A percentile compares a stretch with the other conserved stretches of the same genome.
Conservation (phyloP, 2,329 filamentous ascomycete genomes). For the Exophiala bonariae region DNA sequence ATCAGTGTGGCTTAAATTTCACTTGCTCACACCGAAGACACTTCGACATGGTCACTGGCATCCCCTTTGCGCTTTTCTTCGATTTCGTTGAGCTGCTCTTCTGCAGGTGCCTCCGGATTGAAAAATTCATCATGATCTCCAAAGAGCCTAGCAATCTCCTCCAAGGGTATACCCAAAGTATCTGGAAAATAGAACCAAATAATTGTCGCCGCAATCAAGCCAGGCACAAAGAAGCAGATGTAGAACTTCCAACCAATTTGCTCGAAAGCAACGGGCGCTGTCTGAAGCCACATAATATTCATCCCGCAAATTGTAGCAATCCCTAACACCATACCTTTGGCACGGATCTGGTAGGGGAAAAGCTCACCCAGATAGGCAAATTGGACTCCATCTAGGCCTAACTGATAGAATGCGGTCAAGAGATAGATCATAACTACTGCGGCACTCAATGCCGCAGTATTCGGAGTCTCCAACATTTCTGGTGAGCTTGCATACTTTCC, state of each 20-base stretch:
- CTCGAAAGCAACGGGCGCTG: slow-evolving; percentile 32
- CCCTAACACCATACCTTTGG: slow-evolving; percentile 16
- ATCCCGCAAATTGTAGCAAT: slow-evolving; percentile 15
- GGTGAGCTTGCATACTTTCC: slow-evolving; percentile 4
- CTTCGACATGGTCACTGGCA: no score
- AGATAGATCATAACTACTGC: slow-evolving; percentile 38
- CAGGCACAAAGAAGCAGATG: slow-evolving; percentile 25
- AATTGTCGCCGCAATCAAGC: slow-evolving; percentile 1
- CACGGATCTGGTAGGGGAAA: slow-evolving; percentile 20
- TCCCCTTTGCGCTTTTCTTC: no score
- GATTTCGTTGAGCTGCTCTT: no score
- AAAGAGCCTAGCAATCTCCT: slow-evolving; percentile 38
- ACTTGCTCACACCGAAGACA: no score
- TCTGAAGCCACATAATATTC: slow-evolving; percentile 19
- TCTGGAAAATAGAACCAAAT: slow-evolving; percentile 27
- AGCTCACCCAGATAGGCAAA: slow-evolving; percentile 17
- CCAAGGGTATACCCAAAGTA: slow-evolving; percentile 34
- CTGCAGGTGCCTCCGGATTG: no score
- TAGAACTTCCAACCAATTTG: slow-evolving; percentile 35
- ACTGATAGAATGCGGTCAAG: slow-evolving; percentile 10
- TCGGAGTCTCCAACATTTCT: slow-evolving; percentile 16
- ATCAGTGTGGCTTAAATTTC: no score
- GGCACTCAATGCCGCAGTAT: slow-evolving; percentile 32
- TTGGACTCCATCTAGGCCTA: slow-evolving; percentile 14
- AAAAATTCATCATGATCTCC: slow-evolving; percentile 21